A percentile compares a stretch with the other conserved stretches of the same genome.
These are phyloP conservation scores for Hericium coralloides DNA, from an alignment of 768 basidiomycete genomes.

Conservation along the genomic window DNA sequence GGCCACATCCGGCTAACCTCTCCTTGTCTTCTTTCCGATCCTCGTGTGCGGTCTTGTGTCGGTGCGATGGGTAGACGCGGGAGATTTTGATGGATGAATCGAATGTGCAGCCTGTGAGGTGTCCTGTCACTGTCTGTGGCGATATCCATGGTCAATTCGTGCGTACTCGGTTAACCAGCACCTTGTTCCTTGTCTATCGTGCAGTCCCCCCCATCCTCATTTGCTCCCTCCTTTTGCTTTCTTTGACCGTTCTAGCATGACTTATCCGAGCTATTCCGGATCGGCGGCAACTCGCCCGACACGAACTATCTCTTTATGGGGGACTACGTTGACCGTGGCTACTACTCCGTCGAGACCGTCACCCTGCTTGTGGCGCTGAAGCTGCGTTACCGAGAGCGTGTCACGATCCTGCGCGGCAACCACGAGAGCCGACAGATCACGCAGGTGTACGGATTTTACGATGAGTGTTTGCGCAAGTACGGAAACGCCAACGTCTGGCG, in stretches of 20 bases:
- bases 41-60: not conserved
- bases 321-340: conserved; percentile 98
- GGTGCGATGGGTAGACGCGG: conserved; percentile 55
- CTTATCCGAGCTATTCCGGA: conserved; percentile 96
- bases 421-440: conserved; percentile 99
- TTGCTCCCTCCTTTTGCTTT: conserved; percentile 7
- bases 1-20: conserved; percentile 15
- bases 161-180: conserved; percentile 29
- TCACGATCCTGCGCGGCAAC: conserved; percentile 96
- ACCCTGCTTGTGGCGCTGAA: conserved; percentile 96
- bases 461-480: conserved; percentile 99
- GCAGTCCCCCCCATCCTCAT: conserved; percentile 7
- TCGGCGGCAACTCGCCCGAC: conserved; percentile 97
- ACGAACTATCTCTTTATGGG: conserved; percentile 99
- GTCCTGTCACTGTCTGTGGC: conserved; percentile 98
- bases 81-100: conserved; percentile 99
- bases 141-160: conserved; percentile 99
- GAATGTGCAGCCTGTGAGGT: conserved; percentile 96
- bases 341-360: conserved; percentile 99
- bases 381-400: conserved; percentile 94
- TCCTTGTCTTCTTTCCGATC: conserved; percentile 4
- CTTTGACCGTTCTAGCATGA: conserved; percentile 67
- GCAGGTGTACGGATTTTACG: conserved; percentile 99
- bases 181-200: conserved; percentile 9
- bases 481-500: conserved; percentile 99